Conservation (phyloP, 108 stramenopile species). For the Licmophora abbreviata region DNA sequence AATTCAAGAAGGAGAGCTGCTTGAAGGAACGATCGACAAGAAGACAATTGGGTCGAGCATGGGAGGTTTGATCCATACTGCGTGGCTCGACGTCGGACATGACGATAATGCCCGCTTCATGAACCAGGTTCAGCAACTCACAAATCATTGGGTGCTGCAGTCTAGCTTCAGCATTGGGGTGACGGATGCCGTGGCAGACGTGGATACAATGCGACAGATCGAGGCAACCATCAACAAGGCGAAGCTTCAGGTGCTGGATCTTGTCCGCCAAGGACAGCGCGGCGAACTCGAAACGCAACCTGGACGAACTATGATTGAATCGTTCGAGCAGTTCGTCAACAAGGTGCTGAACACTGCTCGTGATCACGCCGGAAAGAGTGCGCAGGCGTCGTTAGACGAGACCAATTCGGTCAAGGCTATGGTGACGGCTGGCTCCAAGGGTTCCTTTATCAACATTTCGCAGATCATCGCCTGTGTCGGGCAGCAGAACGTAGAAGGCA, state of each 20-base stretch:
- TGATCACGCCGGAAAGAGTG: slow-evolving; percentile 92
- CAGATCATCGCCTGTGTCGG: slow-evolving; percentile 99
- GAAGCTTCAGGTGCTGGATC: slow-evolving; percentile 88
- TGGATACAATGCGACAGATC: slow-evolving; percentile 91
- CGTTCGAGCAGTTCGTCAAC: slow-evolving; percentile 96
- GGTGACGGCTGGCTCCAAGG: slow-evolving; percentile 97
- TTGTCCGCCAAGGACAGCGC: slow-evolving; percentile 93
- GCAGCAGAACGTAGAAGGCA: slow-evolving; percentile 99
- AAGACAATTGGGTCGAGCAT: slow-evolving; percentile 92
- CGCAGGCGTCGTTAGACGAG: slow-evolving; percentile 86
- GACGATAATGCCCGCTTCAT: slow-evolving; percentile 93
- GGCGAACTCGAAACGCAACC: slow-evolving; percentile 96
- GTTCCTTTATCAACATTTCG: slow-evolving; percentile 96
- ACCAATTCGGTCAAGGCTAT: slow-evolving; percentile 97
- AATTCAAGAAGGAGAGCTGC: slow-evolving; percentile 87
- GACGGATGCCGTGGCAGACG: slow-evolving; percentile 95
- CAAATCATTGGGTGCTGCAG: slow-evolving; percentile 95
- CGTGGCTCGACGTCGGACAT: slow-evolving; percentile 92
- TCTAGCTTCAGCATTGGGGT: slow-evolving; percentile 94
- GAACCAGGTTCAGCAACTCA: slow-evolving; percentile 94
- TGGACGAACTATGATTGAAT: slow-evolving; percentile 97
- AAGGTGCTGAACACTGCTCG: slow-evolving; percentile 94
- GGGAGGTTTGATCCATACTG: slow-evolving; percentile 95
- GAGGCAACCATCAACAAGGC: slow-evolving; percentile 95
- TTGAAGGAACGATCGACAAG: slow-evolving; percentile 97